Base-by-base conservation (phyloP, 2,329 filamentous ascomycete genomes). In the Pseudonectria buxi region DNA sequence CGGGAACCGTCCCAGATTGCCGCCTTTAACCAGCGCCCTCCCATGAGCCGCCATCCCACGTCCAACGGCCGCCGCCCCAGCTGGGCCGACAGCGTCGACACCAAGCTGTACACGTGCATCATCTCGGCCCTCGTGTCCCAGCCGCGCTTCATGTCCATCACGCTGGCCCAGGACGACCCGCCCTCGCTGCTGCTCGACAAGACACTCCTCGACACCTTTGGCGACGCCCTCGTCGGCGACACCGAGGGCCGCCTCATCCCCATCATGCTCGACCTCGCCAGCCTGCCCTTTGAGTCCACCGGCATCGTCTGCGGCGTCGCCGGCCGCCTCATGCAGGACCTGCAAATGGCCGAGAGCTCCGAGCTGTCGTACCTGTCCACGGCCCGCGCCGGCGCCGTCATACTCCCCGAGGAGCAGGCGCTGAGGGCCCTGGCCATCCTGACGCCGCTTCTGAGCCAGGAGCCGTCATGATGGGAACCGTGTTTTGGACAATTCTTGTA, bases 241-340 rank as follows among this genome's bases (percentile, higher is more conserved):
- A 85, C 76, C 30, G 79, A 79, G 35, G 80, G 80, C 46, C 78
- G 77, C 39, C 70, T 89, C 24, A 78, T 94, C 2, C 88, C 92
- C 2, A 92, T 98, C 49, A 90, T 88, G 39, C 72, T 98, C 4
- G 87, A 96, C 51, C 71, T 98, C 16, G 78, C 77, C 14, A 78
- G 78, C 28, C 67, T 96, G 27, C 86, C 90, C 0, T 72, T 90
- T 28, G 87, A 95, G 58, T 88, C 87, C 7, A 94, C 89, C 0
- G 90, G 90, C 14, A 95, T 98, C 39, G 87, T 98, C 4, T 95
- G 89, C 49, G 90, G 92, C 18, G 86, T 98, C 3, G 89, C 90
- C 0, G 86, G 88, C 16, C 75, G 80, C 36, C 69, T 96, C 18
- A 83, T 88, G 1, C 78, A 84, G 32, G 84, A 85, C 30, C 81